Evolutionary conservation across 768 basidiomycete genomes (phyloP), one percentile per base, ranked within the genome.

Genomic region (Rhodotorula babjevae): DNA sequence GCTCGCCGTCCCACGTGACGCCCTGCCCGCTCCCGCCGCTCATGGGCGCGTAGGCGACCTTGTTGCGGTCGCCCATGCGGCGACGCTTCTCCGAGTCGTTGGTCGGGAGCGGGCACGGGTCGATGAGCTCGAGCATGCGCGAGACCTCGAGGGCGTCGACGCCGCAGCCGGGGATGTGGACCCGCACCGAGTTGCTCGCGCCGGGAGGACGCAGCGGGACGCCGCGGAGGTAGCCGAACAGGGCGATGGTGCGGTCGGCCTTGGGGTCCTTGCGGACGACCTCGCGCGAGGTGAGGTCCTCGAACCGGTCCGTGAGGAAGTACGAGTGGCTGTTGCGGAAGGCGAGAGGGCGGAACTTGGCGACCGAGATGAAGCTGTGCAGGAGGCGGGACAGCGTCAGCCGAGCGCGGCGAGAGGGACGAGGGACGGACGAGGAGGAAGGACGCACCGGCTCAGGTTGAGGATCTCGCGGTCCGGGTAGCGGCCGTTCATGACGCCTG

Each of bases 331-430:
- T 84, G 79, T 99, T 99, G 64, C 95, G 87, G 84, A 98, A 99
- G 53, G 96, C 85, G 68, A 99, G 87, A 1, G 96, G 96, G 46
- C 96, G 89, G 84, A 99, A 99, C 81, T 98, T 99, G 89, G 98
- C 96, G 76, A 98, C 92, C 56, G 88, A 88, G 77, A 99, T 91
- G 85, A 98, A 99, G 53, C 78, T 76, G 66, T 36, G 36, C 36
- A n/a, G n/a, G n/a, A n/a, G 36, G 36, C 36, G 36, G 36, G 36
- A 36, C 36, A 9, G 9, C 5, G 36, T 3, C 29, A 55, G 29
- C 6, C 33, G 57, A 1, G 23, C 21, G 25, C 0, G 40, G n/a
- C 5, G 49, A 47, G 19, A 15, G 21, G 33, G 15, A 19, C 2
- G 6, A 27, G 50, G 25, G 19, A 23, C 3, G 56, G 56, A 36